Evolutionary conservation across 441 rosid species (phyloP).

Genomic region (Erodium texanum): DNA sequence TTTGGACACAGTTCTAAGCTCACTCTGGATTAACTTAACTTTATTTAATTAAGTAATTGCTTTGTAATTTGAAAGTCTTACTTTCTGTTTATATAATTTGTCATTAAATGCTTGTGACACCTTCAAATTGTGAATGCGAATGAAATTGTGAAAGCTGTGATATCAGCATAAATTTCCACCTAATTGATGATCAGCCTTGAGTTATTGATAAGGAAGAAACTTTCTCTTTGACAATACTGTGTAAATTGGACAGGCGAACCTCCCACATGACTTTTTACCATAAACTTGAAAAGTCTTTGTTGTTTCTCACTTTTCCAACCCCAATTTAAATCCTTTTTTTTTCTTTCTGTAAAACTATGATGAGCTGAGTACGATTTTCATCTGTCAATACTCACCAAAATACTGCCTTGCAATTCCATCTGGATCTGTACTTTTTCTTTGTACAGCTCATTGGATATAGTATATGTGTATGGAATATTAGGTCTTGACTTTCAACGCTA

Average conservation of each 20-base stretch:
- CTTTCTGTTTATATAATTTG: neutral
- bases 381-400: no score
- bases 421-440: neutral
- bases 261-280: constrained; percentile 1
- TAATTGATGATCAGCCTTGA: no score
- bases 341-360: neutral
- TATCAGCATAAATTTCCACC: neutral
- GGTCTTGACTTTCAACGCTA: no score
- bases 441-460: no score
- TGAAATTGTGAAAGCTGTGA: neutral
- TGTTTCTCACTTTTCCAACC: neutral
- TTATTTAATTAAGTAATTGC: neutral
- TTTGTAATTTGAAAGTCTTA: neutral
- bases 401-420: neutral
- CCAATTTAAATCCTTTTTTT: neutral
- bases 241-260: neutral
- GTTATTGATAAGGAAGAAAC: neutral
- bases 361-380: neutral
- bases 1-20: no score
- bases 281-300: neutral
- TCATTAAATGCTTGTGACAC: neutral
- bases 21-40: neutral
- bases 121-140: neutral
- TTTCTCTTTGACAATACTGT: neutral
- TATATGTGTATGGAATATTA: no score